phyloP scores from a whole-genome alignment of 805 yeast genomes.

The Monosporozyma solicola region DNA sequence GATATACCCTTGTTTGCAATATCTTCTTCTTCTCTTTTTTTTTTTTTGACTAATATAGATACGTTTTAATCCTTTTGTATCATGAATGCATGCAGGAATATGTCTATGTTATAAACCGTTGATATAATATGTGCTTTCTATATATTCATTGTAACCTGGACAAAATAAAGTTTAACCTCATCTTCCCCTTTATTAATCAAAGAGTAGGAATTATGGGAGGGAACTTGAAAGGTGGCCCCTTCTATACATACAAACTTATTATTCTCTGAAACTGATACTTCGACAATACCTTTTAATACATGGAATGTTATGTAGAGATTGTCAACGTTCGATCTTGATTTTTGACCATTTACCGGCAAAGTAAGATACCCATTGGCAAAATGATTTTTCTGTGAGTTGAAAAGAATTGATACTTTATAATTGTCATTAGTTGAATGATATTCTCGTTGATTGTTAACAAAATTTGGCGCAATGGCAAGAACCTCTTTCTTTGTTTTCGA shows the following conservation, averaged over 20 bases:
- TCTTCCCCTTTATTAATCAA: conserved; percentile 51
- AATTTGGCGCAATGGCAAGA: conserved; percentile 57
- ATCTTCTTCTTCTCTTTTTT: not conserved
- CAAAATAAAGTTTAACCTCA: conserved; percentile 60
- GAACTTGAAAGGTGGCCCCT: conserved; percentile 76
- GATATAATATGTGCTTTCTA: not conserved
- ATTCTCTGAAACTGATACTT: conserved; percentile 50
- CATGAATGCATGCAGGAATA: not conserved
- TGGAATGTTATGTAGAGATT: conserved; percentile 64
- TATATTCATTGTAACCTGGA: conserved; percentile 38
- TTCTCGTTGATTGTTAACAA: conserved; percentile 37
- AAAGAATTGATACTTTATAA: conserved; percentile 53
- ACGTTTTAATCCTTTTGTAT: not conserved
- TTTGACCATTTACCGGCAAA: conserved; percentile 54
- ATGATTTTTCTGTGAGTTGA: conserved; percentile 49
- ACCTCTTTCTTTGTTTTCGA: conserved; percentile 16
- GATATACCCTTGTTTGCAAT: not conserved
- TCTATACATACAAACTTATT: conserved; percentile 49
- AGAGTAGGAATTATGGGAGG: conserved; percentile 63
- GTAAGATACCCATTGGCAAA: conserved; percentile 67
- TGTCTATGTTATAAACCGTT: not conserved
- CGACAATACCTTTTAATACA: conserved; percentile 60
- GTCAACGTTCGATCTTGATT: conserved; percentile 44
- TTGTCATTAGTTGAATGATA: conserved; percentile 38
- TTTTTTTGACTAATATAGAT: not conserved